These are phyloP conservation scores for Rhododendron griersonianum DNA, from an alignment of 148 eudicot genomes.

Conservation along the genomic window DNA sequence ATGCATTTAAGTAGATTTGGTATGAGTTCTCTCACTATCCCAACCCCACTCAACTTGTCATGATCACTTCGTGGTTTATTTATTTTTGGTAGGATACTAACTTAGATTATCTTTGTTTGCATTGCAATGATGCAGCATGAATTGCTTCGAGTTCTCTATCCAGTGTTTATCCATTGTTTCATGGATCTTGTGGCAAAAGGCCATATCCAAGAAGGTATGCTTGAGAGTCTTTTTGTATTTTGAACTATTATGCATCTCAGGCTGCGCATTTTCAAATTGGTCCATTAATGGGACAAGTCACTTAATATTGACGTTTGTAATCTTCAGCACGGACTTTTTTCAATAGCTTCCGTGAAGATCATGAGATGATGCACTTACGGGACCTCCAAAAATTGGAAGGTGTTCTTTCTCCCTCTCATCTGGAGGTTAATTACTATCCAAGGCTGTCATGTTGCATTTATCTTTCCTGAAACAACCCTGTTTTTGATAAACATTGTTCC, in stretches of 20 bases:
- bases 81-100: neutral
- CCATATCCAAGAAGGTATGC: constrained; percentile 80
- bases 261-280: neutral
- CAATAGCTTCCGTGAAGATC: constrained; percentile 88
- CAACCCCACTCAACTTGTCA: neutral
- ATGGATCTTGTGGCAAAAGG: constrained; percentile 99
- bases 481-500: neutral
- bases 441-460: neutral
- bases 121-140: constrained; percentile 62
- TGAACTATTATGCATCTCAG: constrained; percentile 2
- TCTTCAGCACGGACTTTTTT: constrained; percentile 74
- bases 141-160: constrained; percentile 89
- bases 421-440: constrained; percentile 61
- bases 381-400: constrained; percentile 97
- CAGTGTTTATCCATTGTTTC: constrained; percentile 90
- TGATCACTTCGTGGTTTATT: neutral
- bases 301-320: neutral
- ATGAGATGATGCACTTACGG: constrained; percentile 79
- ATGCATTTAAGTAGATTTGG: neutral
- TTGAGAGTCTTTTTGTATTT: constrained; percentile 13
- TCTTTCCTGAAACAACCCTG: neutral
- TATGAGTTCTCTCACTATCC: neutral
- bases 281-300: neutral
- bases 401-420: constrained; percentile 95
- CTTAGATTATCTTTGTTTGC: constrained; percentile 1